Percentiles rank a stretch among this genome's conserved stretches.
Conservation (phyloP, 2,329 filamentous ascomycete genomes). For the Aspergillus glaucus region DNA sequence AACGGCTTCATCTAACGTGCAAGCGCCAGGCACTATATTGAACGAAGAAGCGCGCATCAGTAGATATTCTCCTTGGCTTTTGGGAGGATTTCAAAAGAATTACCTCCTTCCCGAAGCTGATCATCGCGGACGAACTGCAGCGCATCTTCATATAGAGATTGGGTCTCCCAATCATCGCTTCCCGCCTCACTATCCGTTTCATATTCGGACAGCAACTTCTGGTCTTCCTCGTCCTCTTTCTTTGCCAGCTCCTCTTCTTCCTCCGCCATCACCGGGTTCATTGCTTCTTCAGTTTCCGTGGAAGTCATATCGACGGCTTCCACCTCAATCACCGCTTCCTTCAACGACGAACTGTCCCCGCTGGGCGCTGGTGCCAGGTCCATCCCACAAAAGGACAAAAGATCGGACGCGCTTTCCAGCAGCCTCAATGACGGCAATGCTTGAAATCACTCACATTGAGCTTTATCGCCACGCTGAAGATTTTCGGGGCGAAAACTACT, state of each 20-base stretch:
- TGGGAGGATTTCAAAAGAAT: constrained; percentile 8
- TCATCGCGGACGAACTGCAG: constrained; percentile 54
- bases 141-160: constrained; percentile 59
- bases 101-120: constrained; percentile 40
- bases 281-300: constrained; percentile 17
- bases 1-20: constrained; percentile 63
- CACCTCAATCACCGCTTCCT: constrained; percentile 31
- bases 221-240: constrained; percentile 21
- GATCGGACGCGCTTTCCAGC: constrained; percentile 24
- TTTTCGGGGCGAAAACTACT: constrained; percentile 13
- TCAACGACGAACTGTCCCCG: constrained; percentile 26
- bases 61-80: neutral
- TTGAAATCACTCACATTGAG: constrained; percentile 23
- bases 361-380: constrained; percentile 32
- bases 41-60: neutral
- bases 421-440: constrained; percentile 21
- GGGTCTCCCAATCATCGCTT: constrained; percentile 52
- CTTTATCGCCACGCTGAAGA: constrained; percentile 20
- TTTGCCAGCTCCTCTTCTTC: constrained; percentile 23
- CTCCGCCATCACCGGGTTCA: constrained; percentile 21
- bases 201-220: constrained; percentile 28
- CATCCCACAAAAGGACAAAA: constrained; percentile 27
- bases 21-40: constrained; percentile 45
- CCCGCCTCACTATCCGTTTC: constrained; percentile 32
- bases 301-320: constrained; percentile 25